These are phyloP conservation scores for Colletotrichum incanum DNA, from an alignment of 2,329 filamentous ascomycete species.

Conservation along the genomic window DNA sequence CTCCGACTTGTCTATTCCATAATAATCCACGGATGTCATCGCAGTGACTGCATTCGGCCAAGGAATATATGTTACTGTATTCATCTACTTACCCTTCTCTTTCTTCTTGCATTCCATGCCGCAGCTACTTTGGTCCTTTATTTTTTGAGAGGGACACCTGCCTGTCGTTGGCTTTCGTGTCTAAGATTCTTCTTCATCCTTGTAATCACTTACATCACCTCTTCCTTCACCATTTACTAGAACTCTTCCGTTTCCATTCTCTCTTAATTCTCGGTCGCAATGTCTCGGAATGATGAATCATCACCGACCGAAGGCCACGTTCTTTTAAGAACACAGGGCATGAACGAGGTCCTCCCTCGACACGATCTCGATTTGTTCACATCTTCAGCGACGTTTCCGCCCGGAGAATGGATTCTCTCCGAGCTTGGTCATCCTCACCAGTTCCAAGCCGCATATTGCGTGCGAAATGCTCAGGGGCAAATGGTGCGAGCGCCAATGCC, in stretches of 20 bases:
- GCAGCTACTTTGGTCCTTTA: background rate
- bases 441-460: conserved; percentile 37
- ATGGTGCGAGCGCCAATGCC: conserved; percentile 33
- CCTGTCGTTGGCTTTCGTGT: background rate
- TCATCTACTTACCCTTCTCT: background rate
- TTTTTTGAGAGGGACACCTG: background rate
- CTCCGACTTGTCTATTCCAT: background rate
- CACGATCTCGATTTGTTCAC: conserved; percentile 31
- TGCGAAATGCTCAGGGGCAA: conserved; percentile 32
- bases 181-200: background rate
- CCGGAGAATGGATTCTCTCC: conserved; percentile 33
- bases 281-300: conserved; percentile 25
- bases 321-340: conserved; percentile 27
- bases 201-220: background rate
- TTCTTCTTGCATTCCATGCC: background rate
- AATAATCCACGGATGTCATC: conserved; percentile 4
- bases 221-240: background rate
- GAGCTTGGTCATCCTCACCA: conserved; percentile 31
- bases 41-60: conserved; percentile 1
- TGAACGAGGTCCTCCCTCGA: conserved; percentile 37
- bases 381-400: conserved; percentile 12
- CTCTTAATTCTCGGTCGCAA: background rate
- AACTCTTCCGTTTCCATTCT: no score
- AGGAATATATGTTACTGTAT: background rate
- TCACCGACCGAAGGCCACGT: conserved; percentile 10